Base-by-base conservation (phyloP, 768 basidiomycete genomes). In the Pisolithus orientalis region DNA sequence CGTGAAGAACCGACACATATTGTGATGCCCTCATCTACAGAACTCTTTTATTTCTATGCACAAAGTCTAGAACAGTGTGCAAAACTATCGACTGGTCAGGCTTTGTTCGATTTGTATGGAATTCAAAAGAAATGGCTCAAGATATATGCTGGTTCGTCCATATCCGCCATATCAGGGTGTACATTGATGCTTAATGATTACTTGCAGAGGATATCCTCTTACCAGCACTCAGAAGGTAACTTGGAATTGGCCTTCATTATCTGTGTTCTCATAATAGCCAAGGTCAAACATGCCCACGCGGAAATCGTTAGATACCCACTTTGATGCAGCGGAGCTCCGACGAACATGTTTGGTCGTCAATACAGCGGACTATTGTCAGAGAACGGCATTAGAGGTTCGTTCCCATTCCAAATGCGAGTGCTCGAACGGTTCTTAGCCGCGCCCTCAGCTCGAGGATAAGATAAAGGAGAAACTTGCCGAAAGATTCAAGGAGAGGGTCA, bases 331-430 rank as follows among this genome's bases (percentile, higher is more conserved):
- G 4, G 85, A 94, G 53, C 67, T 98, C 31, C 84, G 82, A 60
- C 90, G 88, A 56, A 83, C 90, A 0, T 94, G 91, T 64, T 72
- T 92, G n/a, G 71, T 95, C 25, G 84, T 99, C 63, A 98, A 99
- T 62, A 99, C 96, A 0, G 95, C 94, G 1, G 94, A 98, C 64
- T 99, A 98, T 65, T 99, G 96, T 63, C 89, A 94, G 57, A 83
- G 81, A 1, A 99, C 95, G 2, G 90, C 94, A 1, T 63, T 83
- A 17, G 92, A 96, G 80, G 94, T 87, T 59, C 9, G 73, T 53
- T 10, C 44, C 49, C 31, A 1, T 34, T 45, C 21, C 13, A 2
- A 39, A 50, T 32, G 25, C 17, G 29, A 50, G 40, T 17, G 29
- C 46, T 55, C 14, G 10, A 61, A 25, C 1, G 34, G 34, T 42